Conservation (phyloP, 495 filamentous ascomycete species). For the Cairneyella variabilis region DNA sequence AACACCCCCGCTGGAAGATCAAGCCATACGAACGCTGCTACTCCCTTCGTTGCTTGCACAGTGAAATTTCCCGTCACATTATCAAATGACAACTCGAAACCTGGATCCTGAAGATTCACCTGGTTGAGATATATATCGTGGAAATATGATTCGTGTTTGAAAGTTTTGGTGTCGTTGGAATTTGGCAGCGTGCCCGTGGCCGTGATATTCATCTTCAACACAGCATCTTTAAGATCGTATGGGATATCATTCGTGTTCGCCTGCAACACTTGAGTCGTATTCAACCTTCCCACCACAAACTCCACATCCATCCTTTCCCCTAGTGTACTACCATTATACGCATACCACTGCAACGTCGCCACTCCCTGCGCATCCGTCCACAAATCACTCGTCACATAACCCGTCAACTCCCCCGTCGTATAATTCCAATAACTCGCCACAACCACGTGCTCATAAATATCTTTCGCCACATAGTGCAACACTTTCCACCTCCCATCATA, state of each 20-base stretch:
- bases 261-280: constrained; percentile 52
- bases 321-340: constrained; percentile 21
- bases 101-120: constrained; percentile 53
- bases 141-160: constrained; percentile 55
- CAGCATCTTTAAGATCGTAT: constrained; percentile 37
- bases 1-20: constrained; percentile 54
- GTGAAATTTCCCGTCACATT: constrained; percentile 40
- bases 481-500: constrained; percentile 76
- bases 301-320: constrained; percentile 14
- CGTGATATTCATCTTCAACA: constrained; percentile 53
- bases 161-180: constrained; percentile 38
- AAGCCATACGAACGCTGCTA: constrained; percentile 67
- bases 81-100: constrained; percentile 43
- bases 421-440: constrained; percentile 64
- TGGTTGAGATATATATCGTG: constrained; percentile 48
- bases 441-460: constrained; percentile 62
- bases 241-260: constrained; percentile 36
- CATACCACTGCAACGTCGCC: constrained; percentile 34
- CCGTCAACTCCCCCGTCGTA: constrained; percentile 46
- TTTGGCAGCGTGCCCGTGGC: constrained; percentile 54
- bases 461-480: constrained; percentile 71
- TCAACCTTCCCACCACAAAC: constrained; percentile 57
- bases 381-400: constrained; percentile 59
- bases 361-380: constrained; percentile 33
- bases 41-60: constrained; percentile 51